A percentile compares a stretch with the other conserved stretches of the same genome.
phyloP scores from a whole-genome alignment of 2,329 filamentous ascomycete genomes.

The Xylariaceae sp. region DNA sequence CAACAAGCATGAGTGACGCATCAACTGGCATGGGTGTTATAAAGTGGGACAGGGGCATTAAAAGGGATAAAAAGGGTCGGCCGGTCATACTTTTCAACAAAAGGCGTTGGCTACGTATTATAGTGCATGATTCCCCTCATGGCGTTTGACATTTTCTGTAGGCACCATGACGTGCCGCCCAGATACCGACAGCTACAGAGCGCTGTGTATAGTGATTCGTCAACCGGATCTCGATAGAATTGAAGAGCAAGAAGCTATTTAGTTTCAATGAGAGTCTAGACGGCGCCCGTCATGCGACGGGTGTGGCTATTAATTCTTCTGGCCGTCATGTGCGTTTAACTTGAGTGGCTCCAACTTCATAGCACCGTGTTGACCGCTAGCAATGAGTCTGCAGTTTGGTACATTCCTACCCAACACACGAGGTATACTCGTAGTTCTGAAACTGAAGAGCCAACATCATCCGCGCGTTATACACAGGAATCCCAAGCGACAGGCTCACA shows the following conservation, averaged over 20 bases:
- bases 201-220: slow-evolving; percentile 26
- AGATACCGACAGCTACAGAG: slow-evolving; percentile 26
- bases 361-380: background rate
- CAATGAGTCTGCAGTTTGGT: background rate
- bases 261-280: slow-evolving; percentile 6
- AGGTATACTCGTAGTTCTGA: too few relatives aligned
- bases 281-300: background rate
- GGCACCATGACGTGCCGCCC: slow-evolving; percentile 24
- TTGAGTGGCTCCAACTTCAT: background rate
- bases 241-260: slow-evolving; percentile 21
- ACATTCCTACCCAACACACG: background rate
- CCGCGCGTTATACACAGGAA: too few relatives aligned
- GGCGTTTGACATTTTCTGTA: slow-evolving; percentile 33
- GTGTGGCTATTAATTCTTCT: background rate
- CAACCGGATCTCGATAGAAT: slow-evolving; percentile 33
- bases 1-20: slow-evolving; percentile 35
- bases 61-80: slow-evolving; percentile 30
- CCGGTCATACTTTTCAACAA: slow-evolving; percentile 37
- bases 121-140: slow-evolving; percentile 39
- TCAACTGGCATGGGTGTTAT: slow-evolving; percentile 30
- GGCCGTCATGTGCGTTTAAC: background rate
- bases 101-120: slow-evolving; percentile 37
- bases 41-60: slow-evolving; percentile 26
- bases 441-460: too few relatives aligned
- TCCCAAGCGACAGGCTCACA: too few relatives aligned